Percentiles rank a stretch among this genome's conserved stretches.
Conservation (phyloP, 768 basidiomycete species). For the Atractiella rhizophila region DNA sequence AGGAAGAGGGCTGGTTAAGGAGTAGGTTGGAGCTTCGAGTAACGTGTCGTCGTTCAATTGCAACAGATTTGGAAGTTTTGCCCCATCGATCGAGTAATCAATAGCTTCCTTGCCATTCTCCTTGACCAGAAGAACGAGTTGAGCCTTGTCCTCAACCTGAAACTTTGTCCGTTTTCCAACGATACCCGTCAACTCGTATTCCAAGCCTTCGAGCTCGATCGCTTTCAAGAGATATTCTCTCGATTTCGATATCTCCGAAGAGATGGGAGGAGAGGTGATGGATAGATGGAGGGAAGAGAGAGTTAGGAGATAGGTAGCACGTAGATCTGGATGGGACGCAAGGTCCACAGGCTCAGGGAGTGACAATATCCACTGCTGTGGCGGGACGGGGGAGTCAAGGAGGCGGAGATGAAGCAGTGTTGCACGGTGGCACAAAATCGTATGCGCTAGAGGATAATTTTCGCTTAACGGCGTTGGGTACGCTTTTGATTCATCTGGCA, state of each 20-base stretch:
- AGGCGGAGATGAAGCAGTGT: constrained; percentile 44
- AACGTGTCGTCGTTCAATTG: constrained; percentile 84
- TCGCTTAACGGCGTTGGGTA: too few relatives aligned
- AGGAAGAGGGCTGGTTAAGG: constrained; percentile 17
- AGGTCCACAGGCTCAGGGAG: constrained; percentile 23
- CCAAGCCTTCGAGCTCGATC: constrained; percentile 46
- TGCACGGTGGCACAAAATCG: too few relatives aligned
- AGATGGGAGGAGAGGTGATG: constrained; percentile 35
- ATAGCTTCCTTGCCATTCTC: constrained; percentile 2
- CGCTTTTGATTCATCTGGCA: too few relatives aligned
- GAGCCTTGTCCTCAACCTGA: constrained; percentile 57
- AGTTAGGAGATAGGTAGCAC: constrained; percentile 11
- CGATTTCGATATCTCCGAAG: constrained; percentile 41
- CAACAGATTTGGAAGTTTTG: constrained; percentile 20
- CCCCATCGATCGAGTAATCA: not conserved
- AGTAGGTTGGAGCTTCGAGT: constrained; percentile 39
- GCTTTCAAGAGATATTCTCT: constrained; percentile 52
- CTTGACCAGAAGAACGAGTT: constrained; percentile 68
- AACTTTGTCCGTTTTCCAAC: constrained; percentile 84
- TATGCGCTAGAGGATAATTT: too few relatives aligned
- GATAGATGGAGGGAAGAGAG: constrained; percentile 25
- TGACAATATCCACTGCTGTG: too few relatives aligned
- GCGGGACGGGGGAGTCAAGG: constrained; percentile 55
- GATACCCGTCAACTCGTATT: constrained; percentile 78
- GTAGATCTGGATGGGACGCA: constrained; percentile 20